phyloP scores from a whole-genome alignment of 139 green algal species.

The Micractinium conductrix region DNA sequence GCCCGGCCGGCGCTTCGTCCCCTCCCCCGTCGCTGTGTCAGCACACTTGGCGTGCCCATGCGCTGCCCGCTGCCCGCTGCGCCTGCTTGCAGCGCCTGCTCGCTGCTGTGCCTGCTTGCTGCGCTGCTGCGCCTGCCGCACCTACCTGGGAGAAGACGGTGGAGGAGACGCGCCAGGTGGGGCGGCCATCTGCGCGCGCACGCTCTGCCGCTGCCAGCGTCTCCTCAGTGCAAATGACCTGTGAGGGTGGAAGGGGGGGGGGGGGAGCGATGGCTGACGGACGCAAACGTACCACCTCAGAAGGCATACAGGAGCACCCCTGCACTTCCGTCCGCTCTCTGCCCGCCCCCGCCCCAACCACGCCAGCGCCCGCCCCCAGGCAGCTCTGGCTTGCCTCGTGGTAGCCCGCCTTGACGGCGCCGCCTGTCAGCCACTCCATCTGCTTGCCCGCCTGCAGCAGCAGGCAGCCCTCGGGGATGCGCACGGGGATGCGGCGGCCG shows the following conservation, averaged over 20 bases:
- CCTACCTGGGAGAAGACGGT: conserved; percentile 94
- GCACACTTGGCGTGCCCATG: too few species aligned
- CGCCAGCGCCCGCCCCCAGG: not conserved
- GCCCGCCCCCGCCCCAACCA: too few species aligned
- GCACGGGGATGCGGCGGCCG: conserved; percentile 74
- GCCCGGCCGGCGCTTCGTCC: too few species aligned
- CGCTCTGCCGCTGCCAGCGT: conserved; percentile 69
- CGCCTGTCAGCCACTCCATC: conserved; percentile 91
- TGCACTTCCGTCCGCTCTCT: too few species aligned
- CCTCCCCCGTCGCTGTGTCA: too few species aligned
- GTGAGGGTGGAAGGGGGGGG: not conserved
- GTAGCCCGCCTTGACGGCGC: conserved; percentile 79
- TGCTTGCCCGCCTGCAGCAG: conserved; percentile 85
- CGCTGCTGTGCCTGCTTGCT: too few species aligned
- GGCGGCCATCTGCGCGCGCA: conserved; percentile 59
- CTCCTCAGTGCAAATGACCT: conserved; percentile 81
- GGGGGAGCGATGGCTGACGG: not conserved
- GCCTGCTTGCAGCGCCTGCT: too few species aligned
- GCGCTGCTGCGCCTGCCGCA: too few species aligned
- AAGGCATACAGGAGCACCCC: not conserved
- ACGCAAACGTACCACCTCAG: not conserved
- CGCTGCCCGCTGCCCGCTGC: too few species aligned
- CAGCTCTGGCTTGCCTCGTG: conserved; percentile 81
- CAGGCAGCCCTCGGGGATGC: conserved; percentile 55
- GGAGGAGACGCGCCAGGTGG: conserved; percentile 86